Conservation (phyloP, 176 grass and related monocot genomes). For the Bromus sterilis region DNA sequence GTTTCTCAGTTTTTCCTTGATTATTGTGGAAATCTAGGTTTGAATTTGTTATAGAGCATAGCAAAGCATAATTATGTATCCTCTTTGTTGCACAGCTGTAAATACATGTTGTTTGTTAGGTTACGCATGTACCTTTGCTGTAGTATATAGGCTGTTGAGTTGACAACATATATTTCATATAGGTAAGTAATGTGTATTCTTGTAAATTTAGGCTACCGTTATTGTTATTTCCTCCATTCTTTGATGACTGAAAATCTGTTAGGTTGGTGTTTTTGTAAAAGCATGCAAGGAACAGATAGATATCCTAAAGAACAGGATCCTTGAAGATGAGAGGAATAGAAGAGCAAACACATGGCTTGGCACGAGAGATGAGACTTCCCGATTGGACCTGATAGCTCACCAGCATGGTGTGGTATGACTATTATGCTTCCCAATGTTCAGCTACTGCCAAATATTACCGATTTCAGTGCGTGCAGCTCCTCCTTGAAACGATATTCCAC, state of each 20-base stretch:
- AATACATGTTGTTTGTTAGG: background rate
- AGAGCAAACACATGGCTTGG: constrained; percentile 63
- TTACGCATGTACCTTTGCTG: background rate
- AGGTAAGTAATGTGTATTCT: background rate
- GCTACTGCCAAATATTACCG: background rate
- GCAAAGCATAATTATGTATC: background rate
- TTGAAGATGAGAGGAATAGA: constrained; percentile 53
- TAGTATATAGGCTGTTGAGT: background rate
- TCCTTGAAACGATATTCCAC: background rate
- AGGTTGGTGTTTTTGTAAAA: constrained; percentile 91
- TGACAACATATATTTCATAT: constrained; percentile 2
- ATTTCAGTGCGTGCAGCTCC: background rate
- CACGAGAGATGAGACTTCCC: constrained; percentile 48
- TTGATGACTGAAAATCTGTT: constrained; percentile 26
- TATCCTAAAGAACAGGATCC: constrained; percentile 87
- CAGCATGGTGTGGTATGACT: constrained; percentile 90
- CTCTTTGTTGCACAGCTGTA: background rate
- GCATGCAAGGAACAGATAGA: constrained; percentile 96
- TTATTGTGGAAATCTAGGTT: background rate
- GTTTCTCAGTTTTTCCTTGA: background rate
- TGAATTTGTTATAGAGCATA: background rate
- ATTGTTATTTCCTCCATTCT: background rate
- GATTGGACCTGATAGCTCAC: constrained; percentile 89
- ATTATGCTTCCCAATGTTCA: constrained; percentile 15
- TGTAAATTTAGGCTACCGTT: background rate